Percentiles rank a stretch among this genome's conserved stretches.
These are phyloP conservation scores for Brassica napus DNA, from an alignment of 345 rosid genomes.

Conservation along the genomic window Da-Ae NC_063444.1:19286501-19287000, in stretches of 20 bases:
- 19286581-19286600: conserved; percentile 91
- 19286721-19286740: conserved; percentile 52
- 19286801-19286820: conserved; percentile 99
- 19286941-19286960: conserved; percentile 11
- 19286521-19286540: conserved; percentile 76
- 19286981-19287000: neutral
- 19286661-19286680: neutral
- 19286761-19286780: too few species aligned
- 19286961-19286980: neutral
- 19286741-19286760: too few species aligned
- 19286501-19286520: conserved; percentile 57
- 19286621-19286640: conserved; percentile 89
- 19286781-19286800: conserved; percentile 52
- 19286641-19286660: neutral
- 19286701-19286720: conserved; percentile 48
- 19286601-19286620: conserved; percentile 95
- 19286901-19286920: conserved; percentile 56
- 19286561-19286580: conserved; percentile 94
- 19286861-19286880: conserved; percentile 93
- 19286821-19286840: conserved; percentile 78
- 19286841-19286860: conserved; percentile 92
- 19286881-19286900: conserved; percentile 78
- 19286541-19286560: conserved; percentile 90
- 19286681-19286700: too few species aligned
- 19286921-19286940: neutral